Evolutionary conservation across 2,329 filamentous ascomycete species (phyloP), one percentile per base, ranked within the genome.

Genomic region (Zymoseptoria passerinii): DNA sequence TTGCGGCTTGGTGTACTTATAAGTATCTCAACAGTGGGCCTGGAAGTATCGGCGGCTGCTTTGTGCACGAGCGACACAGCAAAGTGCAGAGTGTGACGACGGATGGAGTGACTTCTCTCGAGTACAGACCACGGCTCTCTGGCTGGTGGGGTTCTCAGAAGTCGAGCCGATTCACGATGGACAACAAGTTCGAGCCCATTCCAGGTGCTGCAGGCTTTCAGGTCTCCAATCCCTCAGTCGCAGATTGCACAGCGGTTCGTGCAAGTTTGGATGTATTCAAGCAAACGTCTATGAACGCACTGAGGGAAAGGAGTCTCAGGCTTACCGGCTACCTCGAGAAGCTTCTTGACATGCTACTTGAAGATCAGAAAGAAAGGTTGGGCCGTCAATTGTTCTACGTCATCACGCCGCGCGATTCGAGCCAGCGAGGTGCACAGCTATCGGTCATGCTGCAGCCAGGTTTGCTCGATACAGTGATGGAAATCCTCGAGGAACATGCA

Each of bases 131-230:
- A 4, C 81, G 91, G 3, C 77, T 96, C 1, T 80, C 83, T 35
- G 92, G 91, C 23, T 96, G 91, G 91, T 96, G 92, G 82, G 91
- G 91, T 54, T 86, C 84, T 55, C 87, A 91, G 74, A 90, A 90
- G 73, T 74, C 77, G 53, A 84, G 83, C 35, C 81, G 91, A 13
- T 95, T 96, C 76, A 80, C 83, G 64, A 96, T 96, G 91, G 84
- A 86, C 58, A 92, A 90, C 73, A 77, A 75, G 72, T 95, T 95
- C 73, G 77, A 85, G 48, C 90, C 91, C 3, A 88, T 89, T 7
- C 76, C 82, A 1, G 91, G 92, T 48, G 92, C 91, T 0, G 84
- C 80, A 35, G 91, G 91, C 3, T 96, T 84, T 74, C 90, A 95
- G 73, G 73, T 92, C n/a, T 90, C 86, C 54, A 96, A 96, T 71